Percentiles rank a stretch among this genome's conserved stretches.
These are phyloP conservation scores for Myriosclerotinia scirpicola DNA, from an alignment of 2,329 filamentous ascomycete genomes.

Conservation along the genomic window DNA sequence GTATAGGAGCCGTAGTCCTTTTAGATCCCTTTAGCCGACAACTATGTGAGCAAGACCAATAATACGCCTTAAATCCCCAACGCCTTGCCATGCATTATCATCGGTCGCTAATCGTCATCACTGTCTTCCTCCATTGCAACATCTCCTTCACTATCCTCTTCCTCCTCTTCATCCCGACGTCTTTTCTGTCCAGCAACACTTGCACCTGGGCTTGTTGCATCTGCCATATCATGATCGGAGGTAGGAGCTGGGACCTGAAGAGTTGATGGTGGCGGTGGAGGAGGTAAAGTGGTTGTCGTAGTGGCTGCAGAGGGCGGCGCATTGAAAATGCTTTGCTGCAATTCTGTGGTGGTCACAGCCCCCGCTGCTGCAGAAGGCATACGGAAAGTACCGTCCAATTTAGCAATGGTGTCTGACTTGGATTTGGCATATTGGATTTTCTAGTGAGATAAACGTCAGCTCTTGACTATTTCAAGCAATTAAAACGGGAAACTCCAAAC, in stretches of 20 bases:
- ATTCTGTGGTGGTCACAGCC: slow-evolving; percentile 65
- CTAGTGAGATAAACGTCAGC: slow-evolving; percentile 47
- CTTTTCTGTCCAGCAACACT: slow-evolving; percentile 65
- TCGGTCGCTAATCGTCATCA: slow-evolving; percentile 36
- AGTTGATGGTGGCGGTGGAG: slow-evolving; percentile 44
- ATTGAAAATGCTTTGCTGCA: slow-evolving; percentile 80
- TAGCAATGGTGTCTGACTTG: slow-evolving; percentile 84
- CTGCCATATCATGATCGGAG: slow-evolving; percentile 51
- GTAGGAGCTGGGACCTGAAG: slow-evolving; percentile 49
- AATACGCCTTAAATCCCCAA: slow-evolving; percentile 31
- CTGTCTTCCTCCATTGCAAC: slow-evolving; percentile 54
- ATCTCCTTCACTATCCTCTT: slow-evolving; percentile 73
- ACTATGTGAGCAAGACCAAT: slow-evolving; percentile 15
- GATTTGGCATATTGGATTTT: slow-evolving; percentile 88
- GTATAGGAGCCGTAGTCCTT: slow-evolving; percentile 14
- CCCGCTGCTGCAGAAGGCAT: slow-evolving; percentile 59
- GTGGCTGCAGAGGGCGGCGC: slow-evolving; percentile 56
- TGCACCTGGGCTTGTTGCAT: slow-evolving; percentile 52
- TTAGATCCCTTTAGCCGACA: slow-evolving; percentile 9
- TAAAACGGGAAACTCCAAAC: slow-evolving; percentile 40
- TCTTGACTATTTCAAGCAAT: background rate
- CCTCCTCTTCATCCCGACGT: slow-evolving; percentile 61
- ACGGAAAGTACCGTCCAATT: slow-evolving; percentile 87
- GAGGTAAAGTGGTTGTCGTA: slow-evolving; percentile 42
- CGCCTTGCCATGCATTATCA: slow-evolving; percentile 30